A percentile compares a stretch with the other conserved stretches of the same genome.
Conservation (phyloP, 2,329 filamentous ascomycete genomes). For the Aaosphaeria pasadenensis region DNA sequence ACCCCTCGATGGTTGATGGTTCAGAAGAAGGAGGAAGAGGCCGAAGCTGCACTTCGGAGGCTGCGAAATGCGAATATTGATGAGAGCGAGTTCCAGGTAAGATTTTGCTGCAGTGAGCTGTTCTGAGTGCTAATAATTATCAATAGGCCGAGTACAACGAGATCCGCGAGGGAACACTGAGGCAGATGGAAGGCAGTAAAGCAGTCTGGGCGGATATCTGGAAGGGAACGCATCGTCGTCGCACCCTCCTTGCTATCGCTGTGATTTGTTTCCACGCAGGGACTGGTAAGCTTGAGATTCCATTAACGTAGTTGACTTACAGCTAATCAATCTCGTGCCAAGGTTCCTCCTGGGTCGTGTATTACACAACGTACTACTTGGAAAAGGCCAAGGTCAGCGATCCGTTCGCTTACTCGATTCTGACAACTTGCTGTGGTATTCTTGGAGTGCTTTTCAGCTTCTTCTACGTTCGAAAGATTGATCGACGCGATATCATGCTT, state of each 20-base stretch:
- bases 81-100: slow-evolving; percentile 10
- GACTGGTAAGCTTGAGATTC: slow-evolving; percentile 7
- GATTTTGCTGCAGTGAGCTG: slow-evolving; percentile 48
- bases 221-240: slow-evolving; percentile 23
- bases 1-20: slow-evolving; percentile 40
- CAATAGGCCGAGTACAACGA: slow-evolving; percentile 10
- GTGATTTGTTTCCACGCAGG: slow-evolving; percentile 18
- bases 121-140: neutral
- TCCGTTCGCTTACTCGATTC: slow-evolving; percentile 53
- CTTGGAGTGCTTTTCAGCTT: slow-evolving; percentile 50
- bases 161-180: slow-evolving; percentile 5
- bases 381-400: slow-evolving; percentile 46
- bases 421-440: slow-evolving; percentile 51
- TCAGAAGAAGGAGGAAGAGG: slow-evolving; percentile 34
- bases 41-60: slow-evolving; percentile 4
- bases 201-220: slow-evolving; percentile 21
- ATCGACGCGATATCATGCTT: slow-evolving; percentile 17
- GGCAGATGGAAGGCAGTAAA: slow-evolving; percentile 7
- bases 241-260: slow-evolving; percentile 7
- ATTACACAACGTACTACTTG: slow-evolving; percentile 51
- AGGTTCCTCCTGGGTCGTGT: slow-evolving; percentile 7
- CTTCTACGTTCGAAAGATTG: slow-evolving; percentile 11
- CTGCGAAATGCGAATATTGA: slow-evolving; percentile 5
- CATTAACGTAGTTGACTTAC: neutral
- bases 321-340: slow-evolving; percentile 24